These are phyloP conservation scores for Neolentinus lepideus DNA, from an alignment of 1,284 basidiomycete genomes.

Conservation along the genomic window DNA sequence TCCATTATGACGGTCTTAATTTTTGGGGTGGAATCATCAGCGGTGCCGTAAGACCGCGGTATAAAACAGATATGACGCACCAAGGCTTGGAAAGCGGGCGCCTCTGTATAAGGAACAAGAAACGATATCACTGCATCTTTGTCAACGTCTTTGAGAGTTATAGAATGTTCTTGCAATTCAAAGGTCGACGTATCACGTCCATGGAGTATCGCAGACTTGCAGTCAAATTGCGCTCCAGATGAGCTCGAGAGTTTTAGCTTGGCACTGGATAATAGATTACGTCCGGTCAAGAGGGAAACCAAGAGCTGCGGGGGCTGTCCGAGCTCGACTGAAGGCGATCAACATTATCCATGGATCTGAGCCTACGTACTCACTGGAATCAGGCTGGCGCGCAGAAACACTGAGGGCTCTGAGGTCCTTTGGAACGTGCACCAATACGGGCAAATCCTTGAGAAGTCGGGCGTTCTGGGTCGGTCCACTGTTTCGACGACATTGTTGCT, in stretches of 20 bases:
- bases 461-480: conserved; percentile 16
- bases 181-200: conserved; percentile 27
- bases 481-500: conserved; percentile 39
- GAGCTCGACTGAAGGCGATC: conserved; percentile 49
- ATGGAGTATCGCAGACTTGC: conserved; percentile 33
- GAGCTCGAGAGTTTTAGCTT: conserved; percentile 46
- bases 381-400: conserved; percentile 52
- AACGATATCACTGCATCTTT: conserved; percentile 38
- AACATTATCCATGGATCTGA: conserved; percentile 2
- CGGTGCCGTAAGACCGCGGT: neutral
- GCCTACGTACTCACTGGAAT: conserved; percentile 41
- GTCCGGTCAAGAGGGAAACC: conserved; percentile 53
- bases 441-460: conserved; percentile 18
- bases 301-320: conserved; percentile 49
- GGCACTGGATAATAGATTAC: conserved; percentile 51
- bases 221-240: conserved; percentile 43
- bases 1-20: conserved; percentile 53
- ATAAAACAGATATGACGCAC: conserved; percentile 23
- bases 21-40: conserved; percentile 7
- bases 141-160: conserved; percentile 41
- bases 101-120: conserved; percentile 56
- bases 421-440: conserved; percentile 47
- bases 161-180: conserved; percentile 30
- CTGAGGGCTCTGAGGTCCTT: conserved; percentile 53
- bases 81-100: conserved; percentile 46